These are phyloP conservation scores for Apiotrichum brassicae DNA, from an alignment of 1,284 basidiomycete genomes.

Conservation along the genomic window DNA sequence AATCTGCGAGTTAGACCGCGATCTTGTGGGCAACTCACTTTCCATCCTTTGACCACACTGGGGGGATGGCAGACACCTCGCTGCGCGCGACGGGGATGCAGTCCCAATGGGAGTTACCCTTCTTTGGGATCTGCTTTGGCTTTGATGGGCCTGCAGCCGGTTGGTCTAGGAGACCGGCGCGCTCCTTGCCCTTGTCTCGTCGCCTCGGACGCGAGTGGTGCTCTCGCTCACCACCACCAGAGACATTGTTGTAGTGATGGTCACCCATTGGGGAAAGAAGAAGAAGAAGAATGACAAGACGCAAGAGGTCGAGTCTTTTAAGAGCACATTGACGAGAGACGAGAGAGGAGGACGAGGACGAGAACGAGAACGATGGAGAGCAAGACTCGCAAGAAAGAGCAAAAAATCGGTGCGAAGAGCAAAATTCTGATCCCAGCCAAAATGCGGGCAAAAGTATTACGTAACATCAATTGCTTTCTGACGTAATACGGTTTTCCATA, in stretches of 20 bases:
- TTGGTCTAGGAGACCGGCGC: slow-evolving; percentile 12
- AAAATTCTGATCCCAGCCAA: too few relatives aligned
- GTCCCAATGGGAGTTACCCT: slow-evolving; percentile 32
- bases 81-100: slow-evolving; percentile 57
- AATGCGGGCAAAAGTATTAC: too few relatives aligned
- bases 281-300: slow-evolving; percentile 1
- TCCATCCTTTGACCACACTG: slow-evolving; percentile 77
- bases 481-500: too few relatives aligned
- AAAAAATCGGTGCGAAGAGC: too few relatives aligned
- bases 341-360: background rate
- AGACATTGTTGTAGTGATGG: slow-evolving; percentile 4
- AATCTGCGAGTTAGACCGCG: slow-evolving; percentile 53
- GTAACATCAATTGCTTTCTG: too few relatives aligned
- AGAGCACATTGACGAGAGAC: background rate
- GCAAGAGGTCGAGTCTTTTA: background rate
- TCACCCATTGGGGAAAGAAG: slow-evolving; percentile 17
- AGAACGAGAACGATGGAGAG: background rate
- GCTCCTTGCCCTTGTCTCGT: slow-evolving; percentile 25
- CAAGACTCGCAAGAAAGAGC: background rate
- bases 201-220: background rate
- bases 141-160: slow-evolving; percentile 11
- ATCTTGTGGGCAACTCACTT: slow-evolving; percentile 54
- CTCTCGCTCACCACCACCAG: slow-evolving; percentile 2
- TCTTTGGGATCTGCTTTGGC: too few relatives aligned
- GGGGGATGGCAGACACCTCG: slow-evolving; percentile 59